Evolutionary conservation across 2,329 filamentous ascomycete genomes (phyloP).

Genomic region (Passalora sequoiae): DNA sequence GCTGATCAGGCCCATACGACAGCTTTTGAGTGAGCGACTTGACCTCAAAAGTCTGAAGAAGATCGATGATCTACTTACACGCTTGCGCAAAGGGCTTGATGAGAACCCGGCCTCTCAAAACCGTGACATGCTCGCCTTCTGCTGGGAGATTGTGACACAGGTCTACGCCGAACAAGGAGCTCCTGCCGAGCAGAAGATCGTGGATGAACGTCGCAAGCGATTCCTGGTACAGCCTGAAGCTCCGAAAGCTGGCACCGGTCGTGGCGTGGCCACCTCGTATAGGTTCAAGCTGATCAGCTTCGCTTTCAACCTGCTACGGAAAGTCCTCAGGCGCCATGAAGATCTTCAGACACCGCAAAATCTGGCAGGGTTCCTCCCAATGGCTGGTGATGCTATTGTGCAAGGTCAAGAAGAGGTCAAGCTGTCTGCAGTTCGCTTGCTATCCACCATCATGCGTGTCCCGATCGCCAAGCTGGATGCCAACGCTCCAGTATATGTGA

Average conservation of each 20-base stretch:
- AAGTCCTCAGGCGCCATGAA: slow-evolving; percentile 80
- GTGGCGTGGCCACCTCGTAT: slow-evolving; percentile 69
- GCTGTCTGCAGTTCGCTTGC: slow-evolving; percentile 76
- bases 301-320: slow-evolving; percentile 77
- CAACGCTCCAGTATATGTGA: slow-evolving; percentile 70
- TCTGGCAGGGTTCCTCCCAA: slow-evolving; percentile 76
- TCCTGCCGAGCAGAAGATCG: slow-evolving; percentile 4
- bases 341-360: slow-evolving; percentile 73
- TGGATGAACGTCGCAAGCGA: slow-evolving; percentile 20
- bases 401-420: slow-evolving; percentile 88
- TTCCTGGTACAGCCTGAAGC: slow-evolving; percentile 75
- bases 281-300: slow-evolving; percentile 85
- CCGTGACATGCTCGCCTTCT: slow-evolving; percentile 83
- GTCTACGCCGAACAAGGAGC: slow-evolving; percentile 55
- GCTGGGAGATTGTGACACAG: slow-evolving; percentile 87
- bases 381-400: slow-evolving; percentile 81
- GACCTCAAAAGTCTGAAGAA: slow-evolving; percentile 79
- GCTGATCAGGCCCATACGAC: slow-evolving; percentile 71
- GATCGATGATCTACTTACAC: slow-evolving; percentile 79
- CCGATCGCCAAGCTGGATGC: slow-evolving; percentile 66
- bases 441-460: slow-evolving; percentile 79
- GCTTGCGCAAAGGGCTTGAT: slow-evolving; percentile 76
- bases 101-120: slow-evolving; percentile 74
- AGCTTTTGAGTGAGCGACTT: slow-evolving; percentile 75
- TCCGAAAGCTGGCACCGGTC: slow-evolving; percentile 69